phyloP scores from a whole-genome alignment of 257 asterid genomes.

The Jacaranda copaia region DNA sequence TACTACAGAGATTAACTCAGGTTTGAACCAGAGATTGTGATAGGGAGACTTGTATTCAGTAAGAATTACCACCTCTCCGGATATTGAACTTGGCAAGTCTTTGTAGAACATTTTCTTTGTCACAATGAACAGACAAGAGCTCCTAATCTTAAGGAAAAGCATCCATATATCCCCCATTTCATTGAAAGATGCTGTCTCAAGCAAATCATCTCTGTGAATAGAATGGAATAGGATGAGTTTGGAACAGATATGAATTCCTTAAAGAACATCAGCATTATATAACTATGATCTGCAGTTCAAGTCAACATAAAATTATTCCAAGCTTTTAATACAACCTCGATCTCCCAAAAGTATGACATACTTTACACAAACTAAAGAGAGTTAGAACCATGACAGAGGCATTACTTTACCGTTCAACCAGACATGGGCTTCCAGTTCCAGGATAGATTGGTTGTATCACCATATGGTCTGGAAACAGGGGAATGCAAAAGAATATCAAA shows the following conservation, averaged over 20 bases:
- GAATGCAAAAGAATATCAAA: slow-evolving; percentile 28
- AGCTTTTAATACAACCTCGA: no score
- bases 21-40: no score
- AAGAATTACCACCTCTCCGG: no score
- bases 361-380: slow-evolving; percentile 18
- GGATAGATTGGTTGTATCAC: slow-evolving; percentile 53
- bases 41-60: no score
- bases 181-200: background rate
- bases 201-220: background rate
- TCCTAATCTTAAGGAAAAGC: no score
- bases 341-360: background rate
- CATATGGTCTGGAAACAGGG: slow-evolving; percentile 52
- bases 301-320: background rate
- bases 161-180: no score
- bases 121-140: no score
- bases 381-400: slow-evolving; percentile 7
- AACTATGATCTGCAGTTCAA: background rate
- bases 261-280: background rate
- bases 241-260: background rate
- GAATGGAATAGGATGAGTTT: slow-evolving; percentile 8
- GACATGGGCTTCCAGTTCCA: slow-evolving; percentile 55
- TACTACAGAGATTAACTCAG: no score
- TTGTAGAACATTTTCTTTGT: no score
- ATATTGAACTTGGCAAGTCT: no score
- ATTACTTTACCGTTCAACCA: slow-evolving; percentile 47